A percentile compares a stretch with the other conserved stretches of the same genome.
These are phyloP conservation scores for Dalechampia spathulata DNA, from an alignment of 441 rosid species.

Conservation along the genomic window DNA sequence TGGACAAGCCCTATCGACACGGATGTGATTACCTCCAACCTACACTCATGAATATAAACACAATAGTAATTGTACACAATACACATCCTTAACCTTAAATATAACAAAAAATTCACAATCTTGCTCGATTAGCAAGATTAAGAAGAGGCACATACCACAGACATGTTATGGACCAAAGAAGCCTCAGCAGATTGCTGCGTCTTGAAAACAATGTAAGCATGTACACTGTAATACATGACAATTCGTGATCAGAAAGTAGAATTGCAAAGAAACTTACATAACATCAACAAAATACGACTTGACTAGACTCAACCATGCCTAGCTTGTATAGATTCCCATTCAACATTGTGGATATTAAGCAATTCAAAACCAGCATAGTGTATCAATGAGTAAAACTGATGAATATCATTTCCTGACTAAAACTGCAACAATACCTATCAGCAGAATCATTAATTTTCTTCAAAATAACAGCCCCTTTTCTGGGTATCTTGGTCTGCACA, in stretches of 20 bases:
- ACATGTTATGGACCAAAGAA: slow-evolving; percentile 77
- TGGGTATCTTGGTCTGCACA: slow-evolving; percentile 70
- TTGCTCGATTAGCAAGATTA: not conserved
- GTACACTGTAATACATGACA: slow-evolving; percentile 50
- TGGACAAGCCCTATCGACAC: slow-evolving; percentile 96
- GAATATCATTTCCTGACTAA: too few species aligned
- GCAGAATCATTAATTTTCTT: slow-evolving; percentile 73
- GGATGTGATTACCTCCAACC: slow-evolving; percentile 88
- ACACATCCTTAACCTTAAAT: not conserved
- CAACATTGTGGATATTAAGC: too few species aligned
- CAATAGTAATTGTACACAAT: not conserved
- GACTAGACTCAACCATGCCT: too few species aligned
- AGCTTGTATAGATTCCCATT: too few species aligned
- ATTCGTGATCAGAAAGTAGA: not conserved
- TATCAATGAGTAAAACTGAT: too few species aligned
- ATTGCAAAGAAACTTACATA: not conserved
- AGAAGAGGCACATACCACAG: slow-evolving; percentile 48
- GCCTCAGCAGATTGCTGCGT: slow-evolving; percentile 79
- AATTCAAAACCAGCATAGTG: too few species aligned
- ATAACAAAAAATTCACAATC: not conserved
- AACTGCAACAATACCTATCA: slow-evolving; percentile 44
- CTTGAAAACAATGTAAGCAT: slow-evolving; percentile 84
- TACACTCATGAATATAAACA: slow-evolving; percentile 12
- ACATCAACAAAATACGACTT: not conserved
- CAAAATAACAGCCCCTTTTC: slow-evolving; percentile 70